Evolutionary conservation across 1,139 yeast species (phyloP), one percentile per base, ranked within the genome.

Genomic region (Magnusiomyces suaveolens): DNA sequence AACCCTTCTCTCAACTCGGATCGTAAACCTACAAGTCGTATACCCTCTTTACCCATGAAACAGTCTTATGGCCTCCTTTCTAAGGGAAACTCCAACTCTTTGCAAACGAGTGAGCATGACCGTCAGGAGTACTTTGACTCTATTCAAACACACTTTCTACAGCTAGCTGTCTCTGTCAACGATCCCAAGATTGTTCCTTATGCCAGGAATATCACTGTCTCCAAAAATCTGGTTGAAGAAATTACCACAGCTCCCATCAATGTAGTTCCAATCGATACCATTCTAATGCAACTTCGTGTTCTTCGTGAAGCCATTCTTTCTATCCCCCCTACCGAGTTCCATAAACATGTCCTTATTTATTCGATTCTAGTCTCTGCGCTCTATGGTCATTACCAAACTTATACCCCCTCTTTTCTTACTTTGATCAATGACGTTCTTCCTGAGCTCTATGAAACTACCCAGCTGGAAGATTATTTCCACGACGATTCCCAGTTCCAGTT

Each of bases 311-410:
- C 50, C n/a, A 47, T 47, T 36, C 43, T 47, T 12, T 32, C 50
- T 2, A 21, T 47, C 16, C 18, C 43, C 3, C 50, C 50, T 14
- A 33, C 50, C 2, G 50, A 47, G 8, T 47, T 47, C 43, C 50
- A 47, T 29, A 47, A 47, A 20, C 47, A 50, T 33, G 62, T 60
- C 25, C 53, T 54, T 33, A 56, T 60, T 6, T 60, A 55, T 36
- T 51, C 61, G 14, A 60, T 59, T 44, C 56, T 59, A 32, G 57
- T 57, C 26, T 54, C 60, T 8, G 63, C 60, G 14, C 52, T 59
- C 43, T 49, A 53, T 18, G 63, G 60, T n/a, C 62, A 62, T 33
- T 50, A 52, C 48, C 61, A 62, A 44, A 53, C 59, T 1, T 63
- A 62, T 48, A 47, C 43, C 26, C 50, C 50, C 18, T 54, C 55